Base-by-base conservation (phyloP, 345 rosid species). In the Leavenworthia alabamica region DNA sequence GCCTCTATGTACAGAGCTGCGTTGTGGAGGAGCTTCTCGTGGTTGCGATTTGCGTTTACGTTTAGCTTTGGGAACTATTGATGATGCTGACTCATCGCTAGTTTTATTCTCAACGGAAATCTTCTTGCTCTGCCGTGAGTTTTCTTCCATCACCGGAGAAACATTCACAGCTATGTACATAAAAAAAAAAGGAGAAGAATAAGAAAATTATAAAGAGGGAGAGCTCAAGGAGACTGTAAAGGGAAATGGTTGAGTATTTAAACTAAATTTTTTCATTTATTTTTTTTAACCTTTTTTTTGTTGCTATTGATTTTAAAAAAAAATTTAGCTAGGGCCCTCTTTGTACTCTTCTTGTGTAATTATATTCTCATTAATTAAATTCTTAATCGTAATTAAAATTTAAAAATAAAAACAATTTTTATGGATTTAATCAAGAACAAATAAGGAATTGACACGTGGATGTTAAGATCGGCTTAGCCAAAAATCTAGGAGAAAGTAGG, bases 1-100 rank as follows among this genome's bases (percentile, higher is more conserved):
- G 3, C 98, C 98, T 16, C 93, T 81, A 60, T 88, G 82, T 28
- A 81, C 77, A 2, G 95, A 91, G 82, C 96, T 91, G 22, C 98
- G 88, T 60, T 80, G 87, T 29, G 96, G 93, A 52, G 96, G 98
- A 43, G 90, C 79, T 57, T 86, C 95, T 74, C 95, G 79, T 0
- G 90, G 92, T 6, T 84, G 85, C 26, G 86, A 84, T 66, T 86
- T 73, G 71, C 98, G 79, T 2, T 84, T 92, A 42, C 96, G 68
- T 78, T 88, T 92, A 41, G 61, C 79, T 74, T 83, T 85, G 4
- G 42, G 42, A 6, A 71, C 80, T 9, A 80, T 73, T 23, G 60
- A 31, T 15, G 48, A 31, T 15, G 48, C 47, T 40, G 70, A n/a
- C 11, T 62, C 68, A 8, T 61, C 74, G 12, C 15, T 20, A 2